These are phyloP conservation scores for Fusarium armeniacum DNA, from an alignment of 2,329 filamentous ascomycete genomes.

Conservation along the genomic window DNA sequence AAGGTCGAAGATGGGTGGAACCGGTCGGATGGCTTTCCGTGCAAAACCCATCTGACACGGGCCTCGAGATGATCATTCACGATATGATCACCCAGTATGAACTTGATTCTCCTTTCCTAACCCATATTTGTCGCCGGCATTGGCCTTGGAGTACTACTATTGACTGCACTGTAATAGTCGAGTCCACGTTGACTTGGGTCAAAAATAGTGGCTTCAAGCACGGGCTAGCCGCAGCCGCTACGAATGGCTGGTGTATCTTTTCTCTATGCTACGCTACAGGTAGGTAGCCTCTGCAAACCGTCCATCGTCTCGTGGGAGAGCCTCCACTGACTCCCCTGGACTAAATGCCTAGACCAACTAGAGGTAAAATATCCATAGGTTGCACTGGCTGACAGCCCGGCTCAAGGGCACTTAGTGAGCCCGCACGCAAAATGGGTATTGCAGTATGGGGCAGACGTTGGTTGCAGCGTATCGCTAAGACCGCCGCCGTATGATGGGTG, in stretches of 20 bases:
- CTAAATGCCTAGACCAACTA: slow-evolving; percentile 18
- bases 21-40: slow-evolving; percentile 11
- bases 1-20: slow-evolving; percentile 2
- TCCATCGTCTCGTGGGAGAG: slow-evolving; percentile 8
- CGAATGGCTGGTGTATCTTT: slow-evolving; percentile 18
- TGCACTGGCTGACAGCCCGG: neutral
- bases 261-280: slow-evolving; percentile 3
- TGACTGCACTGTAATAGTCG: neutral
- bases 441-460: neutral
- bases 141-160: slow-evolving; percentile 1
- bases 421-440: neutral
- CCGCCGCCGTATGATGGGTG: slow-evolving; percentile 24
- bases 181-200: slow-evolving; percentile 12
- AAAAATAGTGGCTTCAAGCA: slow-evolving; percentile 39
- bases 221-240: slow-evolving; percentile 43
- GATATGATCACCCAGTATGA: neutral
- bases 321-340: slow-evolving; percentile 27
- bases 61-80: slow-evolving; percentile 10
- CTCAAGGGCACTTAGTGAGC: neutral
- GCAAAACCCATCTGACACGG: slow-evolving; percentile 16
- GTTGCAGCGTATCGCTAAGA: slow-evolving; percentile 10
- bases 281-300: slow-evolving; percentile 23
- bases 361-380: neutral
- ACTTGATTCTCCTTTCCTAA: slow-evolving; percentile 9
- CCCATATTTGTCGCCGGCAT: slow-evolving; percentile 14